phyloP scores from a whole-genome alignment of 441 rosid species.

The Mallotus japonicus region DNA sequence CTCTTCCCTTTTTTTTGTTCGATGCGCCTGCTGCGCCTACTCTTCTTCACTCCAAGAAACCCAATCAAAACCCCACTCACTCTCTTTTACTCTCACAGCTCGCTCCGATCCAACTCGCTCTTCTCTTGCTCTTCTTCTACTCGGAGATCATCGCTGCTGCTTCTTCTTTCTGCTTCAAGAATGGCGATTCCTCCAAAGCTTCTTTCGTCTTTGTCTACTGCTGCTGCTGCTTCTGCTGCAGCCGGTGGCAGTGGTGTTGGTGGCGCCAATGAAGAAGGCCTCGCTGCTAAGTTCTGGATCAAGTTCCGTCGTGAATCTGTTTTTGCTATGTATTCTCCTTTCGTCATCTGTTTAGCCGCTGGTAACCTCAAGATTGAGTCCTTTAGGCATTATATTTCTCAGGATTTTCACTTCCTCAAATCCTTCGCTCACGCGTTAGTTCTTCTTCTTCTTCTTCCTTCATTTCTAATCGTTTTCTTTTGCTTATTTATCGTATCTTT shows the following conservation, averaged over 20 bases:
- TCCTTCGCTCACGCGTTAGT: slow-evolving; percentile 88
- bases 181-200: slow-evolving; percentile 37
- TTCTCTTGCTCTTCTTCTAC: background rate
- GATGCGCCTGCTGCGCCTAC: slow-evolving; percentile 37
- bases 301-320: slow-evolving; percentile 60
- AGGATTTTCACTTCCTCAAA: slow-evolving; percentile 80
- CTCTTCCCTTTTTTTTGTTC: background rate
- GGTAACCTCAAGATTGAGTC: slow-evolving; percentile 71
- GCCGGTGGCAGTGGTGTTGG: too few relatives aligned
- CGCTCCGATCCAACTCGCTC: slow-evolving; percentile 14
- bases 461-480: background rate
- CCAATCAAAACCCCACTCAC: slow-evolving; percentile 41
- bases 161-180: slow-evolving; percentile 25
- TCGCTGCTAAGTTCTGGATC: slow-evolving; percentile 69
- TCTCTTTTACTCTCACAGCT: slow-evolving; percentile 11
- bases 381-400: slow-evolving; percentile 81
- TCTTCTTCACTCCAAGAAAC: slow-evolving; percentile 24
- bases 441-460: background rate
- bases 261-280: slow-evolving; percentile 44
- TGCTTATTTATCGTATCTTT: background rate
- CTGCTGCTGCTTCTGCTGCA: background rate
- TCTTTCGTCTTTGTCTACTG: background rate
- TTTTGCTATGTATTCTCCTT: slow-evolving; percentile 61
- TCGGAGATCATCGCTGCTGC: slow-evolving; percentile 25
- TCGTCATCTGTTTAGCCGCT: slow-evolving; percentile 69